Conservation (phyloP, 331 rosid species). For the Acacia pycnantha region DNA sequence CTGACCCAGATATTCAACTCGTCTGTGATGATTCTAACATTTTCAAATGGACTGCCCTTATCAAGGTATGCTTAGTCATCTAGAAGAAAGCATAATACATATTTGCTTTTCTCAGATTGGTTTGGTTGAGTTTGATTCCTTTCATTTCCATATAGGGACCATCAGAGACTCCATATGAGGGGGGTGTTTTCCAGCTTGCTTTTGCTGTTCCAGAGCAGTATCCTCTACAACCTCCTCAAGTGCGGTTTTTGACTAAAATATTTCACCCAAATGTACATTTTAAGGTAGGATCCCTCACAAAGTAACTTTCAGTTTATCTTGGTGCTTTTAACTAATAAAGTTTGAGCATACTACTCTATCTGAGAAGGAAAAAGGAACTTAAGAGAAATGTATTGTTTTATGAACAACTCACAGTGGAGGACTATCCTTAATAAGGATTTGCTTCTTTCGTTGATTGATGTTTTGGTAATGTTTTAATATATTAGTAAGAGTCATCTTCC, state of each 20-base stretch:
- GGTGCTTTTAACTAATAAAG: not conserved
- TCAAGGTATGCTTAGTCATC: conserved; percentile 56
- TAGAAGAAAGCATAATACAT: not conserved
- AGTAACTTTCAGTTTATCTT: not conserved
- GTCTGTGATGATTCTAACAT: conserved; percentile 90
- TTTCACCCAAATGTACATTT: conserved; percentile 99
- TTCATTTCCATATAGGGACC: conserved; percentile 67
- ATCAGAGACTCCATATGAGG: conserved; percentile 95
- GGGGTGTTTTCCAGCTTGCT: conserved; percentile 96
- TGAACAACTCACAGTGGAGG: too few species aligned
- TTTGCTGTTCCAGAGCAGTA: conserved; percentile 92
- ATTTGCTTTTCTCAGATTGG: not conserved
- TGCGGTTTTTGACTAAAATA: conserved; percentile 91
- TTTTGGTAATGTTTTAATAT: conserved; percentile 4
- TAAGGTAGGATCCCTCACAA: conserved; percentile 55
- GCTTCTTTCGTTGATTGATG: not conserved
- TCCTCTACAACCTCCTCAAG: conserved; percentile 99
- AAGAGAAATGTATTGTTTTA: not conserved
- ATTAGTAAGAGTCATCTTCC: conserved; percentile 22
- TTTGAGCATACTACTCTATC: not conserved
- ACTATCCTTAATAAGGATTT: not conserved
- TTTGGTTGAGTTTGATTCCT: conserved; percentile 15
- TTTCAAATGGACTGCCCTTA: conserved; percentile 93
- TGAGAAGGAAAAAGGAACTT: not conserved
- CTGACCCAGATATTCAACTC: conserved; percentile 90